A percentile compares a stretch with the other conserved stretches of the same genome.
These are phyloP conservation scores for Pelargonium citronellum DNA, from an alignment of 441 rosid species.

Conservation along the genomic window DNA sequence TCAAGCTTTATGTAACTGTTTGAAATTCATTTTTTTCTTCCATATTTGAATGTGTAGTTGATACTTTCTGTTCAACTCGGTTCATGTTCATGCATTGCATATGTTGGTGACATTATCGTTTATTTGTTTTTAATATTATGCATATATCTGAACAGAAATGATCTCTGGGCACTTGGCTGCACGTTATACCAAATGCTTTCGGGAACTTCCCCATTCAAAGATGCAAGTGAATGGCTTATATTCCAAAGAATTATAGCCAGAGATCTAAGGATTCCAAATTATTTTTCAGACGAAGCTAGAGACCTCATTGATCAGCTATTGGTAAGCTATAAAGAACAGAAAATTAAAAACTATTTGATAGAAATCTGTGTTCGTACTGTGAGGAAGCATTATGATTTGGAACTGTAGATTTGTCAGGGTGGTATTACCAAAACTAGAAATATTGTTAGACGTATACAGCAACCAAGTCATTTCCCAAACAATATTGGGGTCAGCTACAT, in stretches of 20 bases:
- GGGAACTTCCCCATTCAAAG: slow-evolving; percentile 98
- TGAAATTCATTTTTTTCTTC: no score
- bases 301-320: slow-evolving; percentile 78
- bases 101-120: background rate
- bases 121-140: slow-evolving; percentile 22
- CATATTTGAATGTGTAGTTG: background rate
- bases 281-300: slow-evolving; percentile 84
- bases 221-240: slow-evolving; percentile 99
- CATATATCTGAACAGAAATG: slow-evolving; percentile 71
- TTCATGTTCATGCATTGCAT: background rate
- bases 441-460: no score
- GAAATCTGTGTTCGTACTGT: no score
- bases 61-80: background rate
- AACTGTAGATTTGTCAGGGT: no score
- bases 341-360: no score
- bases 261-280: slow-evolving; percentile 81
- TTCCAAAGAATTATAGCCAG: slow-evolving; percentile 97
- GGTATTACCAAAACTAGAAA: no score
- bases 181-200: slow-evolving; percentile 99
- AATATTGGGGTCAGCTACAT: no score
- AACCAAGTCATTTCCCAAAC: no score
- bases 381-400: no score
- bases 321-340: slow-evolving; percentile 39
- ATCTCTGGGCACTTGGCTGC: slow-evolving; percentile 99
- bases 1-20: no score